Evolutionary conservation across 768 basidiomycete species (phyloP).

Genomic region (Tylopilus rubrobrunneus): DNA sequence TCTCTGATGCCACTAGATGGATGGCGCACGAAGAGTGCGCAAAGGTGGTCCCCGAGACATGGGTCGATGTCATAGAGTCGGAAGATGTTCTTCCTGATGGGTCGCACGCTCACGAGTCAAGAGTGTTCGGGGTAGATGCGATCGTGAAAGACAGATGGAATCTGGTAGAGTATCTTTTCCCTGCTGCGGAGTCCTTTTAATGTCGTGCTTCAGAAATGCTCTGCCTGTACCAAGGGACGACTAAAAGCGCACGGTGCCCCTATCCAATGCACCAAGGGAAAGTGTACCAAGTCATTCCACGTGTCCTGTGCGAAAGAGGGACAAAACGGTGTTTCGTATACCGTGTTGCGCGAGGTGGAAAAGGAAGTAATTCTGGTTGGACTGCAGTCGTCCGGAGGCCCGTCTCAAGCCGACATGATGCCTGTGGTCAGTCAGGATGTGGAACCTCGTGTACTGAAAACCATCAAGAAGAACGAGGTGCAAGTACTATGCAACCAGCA

Average conservation of each 20-base stretch:
- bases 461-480: slow-evolving; percentile 69
- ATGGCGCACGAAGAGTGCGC: slow-evolving; percentile 82
- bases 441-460: slow-evolving; percentile 47
- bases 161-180: slow-evolving; percentile 51
- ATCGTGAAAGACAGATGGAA: slow-evolving; percentile 94
- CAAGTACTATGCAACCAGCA: slow-evolving; percentile 83
- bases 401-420: neutral
- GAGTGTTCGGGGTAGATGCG: slow-evolving; percentile 80
- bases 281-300: slow-evolving; percentile 91
- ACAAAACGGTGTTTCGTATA: slow-evolving; percentile 53
- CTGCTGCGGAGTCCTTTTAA: neutral
- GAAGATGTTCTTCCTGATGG: slow-evolving; percentile 31
- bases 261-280: slow-evolving; percentile 92
- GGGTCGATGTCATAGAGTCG: slow-evolving; percentile 70
- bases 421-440: neutral
- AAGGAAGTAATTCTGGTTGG: slow-evolving; percentile 76
- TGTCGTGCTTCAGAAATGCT: slow-evolving; percentile 71
- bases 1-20: slow-evolving; percentile 42
- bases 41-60: slow-evolving; percentile 83
- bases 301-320: slow-evolving; percentile 77
- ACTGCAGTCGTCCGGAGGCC: slow-evolving; percentile 16
- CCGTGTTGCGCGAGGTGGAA: slow-evolving; percentile 64
- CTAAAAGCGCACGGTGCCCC: slow-evolving; percentile 72
- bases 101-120: slow-evolving; percentile 37
- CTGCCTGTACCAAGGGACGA: slow-evolving; percentile 68